Percentiles rank a stretch among this genome's conserved stretches.
phyloP scores from a whole-genome alignment of 1,139 yeast species.

The Williopsis jadinii region DNA sequence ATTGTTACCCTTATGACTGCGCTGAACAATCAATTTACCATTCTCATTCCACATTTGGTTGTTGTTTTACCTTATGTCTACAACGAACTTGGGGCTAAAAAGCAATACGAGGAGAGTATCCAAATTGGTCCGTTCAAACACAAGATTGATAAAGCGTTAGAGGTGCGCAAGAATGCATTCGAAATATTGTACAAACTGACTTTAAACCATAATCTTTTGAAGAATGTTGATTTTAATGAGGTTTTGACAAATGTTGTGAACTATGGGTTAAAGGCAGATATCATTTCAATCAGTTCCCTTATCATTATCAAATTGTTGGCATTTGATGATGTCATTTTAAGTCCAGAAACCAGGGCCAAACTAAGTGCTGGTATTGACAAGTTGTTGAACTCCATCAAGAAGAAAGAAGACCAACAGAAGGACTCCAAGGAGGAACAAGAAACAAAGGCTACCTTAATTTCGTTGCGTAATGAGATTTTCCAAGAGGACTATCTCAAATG shows the following conservation, averaged over 20 bases:
- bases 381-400: slow-evolving; percentile 18
- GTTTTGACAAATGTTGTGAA: slow-evolving; percentile 15
- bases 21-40: slow-evolving; percentile 48
- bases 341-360: slow-evolving; percentile 10
- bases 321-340: slow-evolving; percentile 19
- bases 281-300: slow-evolving; percentile 20
- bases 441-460: slow-evolving; percentile 17
- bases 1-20: slow-evolving; percentile 56
- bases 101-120: slow-evolving; percentile 54
- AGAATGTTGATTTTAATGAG: slow-evolving; percentile 20
- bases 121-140: slow-evolving; percentile 89
- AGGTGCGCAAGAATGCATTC: slow-evolving; percentile 64
- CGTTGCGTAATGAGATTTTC: slow-evolving; percentile 13
- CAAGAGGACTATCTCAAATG: slow-evolving; percentile 1
- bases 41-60: slow-evolving; percentile 42
- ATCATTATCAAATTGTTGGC: slow-evolving; percentile 20
- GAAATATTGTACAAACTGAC: slow-evolving; percentile 59
- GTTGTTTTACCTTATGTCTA: slow-evolving; percentile 47
- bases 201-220: slow-evolving; percentile 17
- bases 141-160: slow-evolving; percentile 73
- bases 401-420: slow-evolving; percentile 21
- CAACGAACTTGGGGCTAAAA: slow-evolving; percentile 49
- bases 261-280: slow-evolving; percentile 19
- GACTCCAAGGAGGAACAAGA: slow-evolving; percentile 24
- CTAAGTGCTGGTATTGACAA: slow-evolving; percentile 21